A percentile compares a stretch with the other conserved stretches of the same genome.
Conservation (phyloP, 2,329 filamentous ascomycete species). For the Colletotrichum karsti region DNA sequence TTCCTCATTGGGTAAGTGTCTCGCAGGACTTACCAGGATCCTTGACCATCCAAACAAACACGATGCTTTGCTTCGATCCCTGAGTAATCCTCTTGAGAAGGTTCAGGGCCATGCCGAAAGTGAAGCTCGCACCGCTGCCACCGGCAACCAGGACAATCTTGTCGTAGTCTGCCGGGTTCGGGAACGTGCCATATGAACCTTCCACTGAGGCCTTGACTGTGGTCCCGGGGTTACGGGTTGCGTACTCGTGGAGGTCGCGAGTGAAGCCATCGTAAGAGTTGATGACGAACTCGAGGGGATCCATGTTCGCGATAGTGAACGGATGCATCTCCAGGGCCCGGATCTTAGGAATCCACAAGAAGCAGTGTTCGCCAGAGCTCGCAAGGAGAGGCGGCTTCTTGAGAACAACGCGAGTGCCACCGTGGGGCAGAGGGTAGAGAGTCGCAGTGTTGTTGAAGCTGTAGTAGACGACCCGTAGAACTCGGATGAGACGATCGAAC, state of each 20-base stretch:
- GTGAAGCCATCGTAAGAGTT: constrained; percentile 66
- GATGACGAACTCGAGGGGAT: constrained; percentile 66
- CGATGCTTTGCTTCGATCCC: constrained; percentile 36
- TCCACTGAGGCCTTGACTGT: constrained; percentile 57
- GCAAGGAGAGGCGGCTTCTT: constrained; percentile 56
- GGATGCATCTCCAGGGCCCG: constrained; percentile 68
- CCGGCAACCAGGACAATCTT: constrained; percentile 35
- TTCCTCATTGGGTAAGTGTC: constrained; percentile 1
- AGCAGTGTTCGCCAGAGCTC: constrained; percentile 67
- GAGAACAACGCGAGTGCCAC: constrained; percentile 63
- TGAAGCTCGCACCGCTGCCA: constrained; percentile 69
- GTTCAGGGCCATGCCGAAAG: constrained; percentile 48
- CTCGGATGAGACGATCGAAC: constrained; percentile 58
- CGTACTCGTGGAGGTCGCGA: constrained; percentile 54
- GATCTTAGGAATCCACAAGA: constrained; percentile 69
- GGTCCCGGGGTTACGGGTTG: constrained; percentile 50
- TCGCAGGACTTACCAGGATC: constrained; percentile 40
- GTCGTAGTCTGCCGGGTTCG: constrained; percentile 45
- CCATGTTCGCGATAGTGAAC: constrained; percentile 65
- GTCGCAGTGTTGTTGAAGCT: constrained; percentile 60
- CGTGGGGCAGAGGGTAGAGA: constrained; percentile 61
- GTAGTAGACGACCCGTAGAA: constrained; percentile 51
- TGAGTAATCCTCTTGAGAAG: constrained; percentile 39
- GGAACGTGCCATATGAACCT: constrained; percentile 62
- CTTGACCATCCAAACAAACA: constrained; percentile 51